Evolutionary conservation across 768 basidiomycete genomes (phyloP), one percentile per base, ranked within the genome.

Genomic region (Phaeotremella fagi): DNA sequence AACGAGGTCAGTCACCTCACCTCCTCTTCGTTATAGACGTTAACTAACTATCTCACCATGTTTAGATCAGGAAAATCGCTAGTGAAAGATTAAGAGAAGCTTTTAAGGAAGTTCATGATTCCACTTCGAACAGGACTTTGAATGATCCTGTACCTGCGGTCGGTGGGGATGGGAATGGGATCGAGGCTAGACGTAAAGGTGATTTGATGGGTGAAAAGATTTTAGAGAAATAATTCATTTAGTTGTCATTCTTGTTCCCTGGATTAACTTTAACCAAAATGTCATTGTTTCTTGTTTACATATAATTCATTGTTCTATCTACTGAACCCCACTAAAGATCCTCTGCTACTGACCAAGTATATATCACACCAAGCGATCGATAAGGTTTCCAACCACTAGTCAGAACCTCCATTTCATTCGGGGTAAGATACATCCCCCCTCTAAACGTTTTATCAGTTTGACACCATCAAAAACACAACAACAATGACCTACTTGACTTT

Each of bases 281-380:
- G n/a, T n/a, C n/a, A n/a, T n/a, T n/a, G n/a, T n/a, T n/a, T n/a
- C n/a, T n/a, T n/a, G n/a, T n/a, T n/a, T n/a, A n/a, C n/a, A n/a
- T n/a, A n/a, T n/a, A n/a, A n/a, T n/a, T n/a, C n/a, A n/a, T n/a
- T n/a, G n/a, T n/a, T n/a, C n/a, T n/a, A n/a, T n/a, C n/a, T 15
- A 45, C 14, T 23, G 44, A 29, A 23, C 23, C 20, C 16, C 22
- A 18, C 25, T n/a, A 18, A 36, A 49, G 18, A 37, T 69, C 67
- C 53, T 83, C 81, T 7, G 83, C 81, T 50, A 88, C 77, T 1
- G 85, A 81, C 88, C 88, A 91, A 87, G 89, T 90, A 74, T 87
- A 89, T 73, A 85, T 89, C 22, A 87, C 85, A 47, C 86, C 89
- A 26, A 91, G 56, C 64, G 86, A 88, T 61, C 88, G 77, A 68